Percentiles rank a stretch among this genome's conserved stretches.
Conservation (phyloP, 1,284 basidiomycete genomes). For the Fomitopsis betulina region DNA sequence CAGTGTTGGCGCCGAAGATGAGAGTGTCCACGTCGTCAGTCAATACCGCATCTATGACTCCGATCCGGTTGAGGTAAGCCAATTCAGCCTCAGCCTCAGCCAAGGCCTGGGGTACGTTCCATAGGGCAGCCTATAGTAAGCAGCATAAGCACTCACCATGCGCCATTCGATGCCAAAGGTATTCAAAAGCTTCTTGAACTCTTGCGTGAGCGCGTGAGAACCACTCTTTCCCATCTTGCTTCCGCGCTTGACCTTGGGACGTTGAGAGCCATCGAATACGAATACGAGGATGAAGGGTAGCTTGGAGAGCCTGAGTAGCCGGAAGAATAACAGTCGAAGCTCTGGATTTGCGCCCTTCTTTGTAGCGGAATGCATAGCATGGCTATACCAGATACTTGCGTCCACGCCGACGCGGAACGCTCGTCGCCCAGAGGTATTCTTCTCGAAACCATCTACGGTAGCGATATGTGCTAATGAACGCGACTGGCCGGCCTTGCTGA, state of each 20-base stretch:
- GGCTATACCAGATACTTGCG: slow-evolving; percentile 43
- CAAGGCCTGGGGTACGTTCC: slow-evolving; percentile 33
- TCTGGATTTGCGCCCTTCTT: slow-evolving; percentile 36
- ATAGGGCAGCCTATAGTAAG: background rate
- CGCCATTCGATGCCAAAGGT: slow-evolving; percentile 61
- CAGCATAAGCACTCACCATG: slow-evolving; percentile 34
- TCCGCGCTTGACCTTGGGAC: slow-evolving; percentile 57
- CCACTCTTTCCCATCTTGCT: slow-evolving; percentile 42
- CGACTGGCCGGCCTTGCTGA: slow-evolving; percentile 33
- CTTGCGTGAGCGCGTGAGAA: slow-evolving; percentile 36
- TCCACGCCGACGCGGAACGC: slow-evolving; percentile 43
- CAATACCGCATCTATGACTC: slow-evolving; percentile 56
- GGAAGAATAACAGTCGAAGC: slow-evolving; percentile 37
- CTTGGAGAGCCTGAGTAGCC: slow-evolving; percentile 38
- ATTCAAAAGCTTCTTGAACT: slow-evolving; percentile 43
- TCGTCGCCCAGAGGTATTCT: slow-evolving; percentile 32
- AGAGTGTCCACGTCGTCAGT: slow-evolving; percentile 59
- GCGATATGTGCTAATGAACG: slow-evolving; percentile 34
- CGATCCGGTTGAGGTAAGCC: slow-evolving; percentile 46
- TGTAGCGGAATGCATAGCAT: slow-evolving; percentile 28
- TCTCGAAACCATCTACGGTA: slow-evolving; percentile 38
- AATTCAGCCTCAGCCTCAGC: slow-evolving; percentile 72
- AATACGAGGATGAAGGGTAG: slow-evolving; percentile 60
- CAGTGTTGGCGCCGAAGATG: slow-evolving; percentile 31
- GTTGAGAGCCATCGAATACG: slow-evolving; percentile 64